phyloP scores from a whole-genome alignment of 2,329 filamentous ascomycete species.

The Colletotrichum australisinense region DNA sequence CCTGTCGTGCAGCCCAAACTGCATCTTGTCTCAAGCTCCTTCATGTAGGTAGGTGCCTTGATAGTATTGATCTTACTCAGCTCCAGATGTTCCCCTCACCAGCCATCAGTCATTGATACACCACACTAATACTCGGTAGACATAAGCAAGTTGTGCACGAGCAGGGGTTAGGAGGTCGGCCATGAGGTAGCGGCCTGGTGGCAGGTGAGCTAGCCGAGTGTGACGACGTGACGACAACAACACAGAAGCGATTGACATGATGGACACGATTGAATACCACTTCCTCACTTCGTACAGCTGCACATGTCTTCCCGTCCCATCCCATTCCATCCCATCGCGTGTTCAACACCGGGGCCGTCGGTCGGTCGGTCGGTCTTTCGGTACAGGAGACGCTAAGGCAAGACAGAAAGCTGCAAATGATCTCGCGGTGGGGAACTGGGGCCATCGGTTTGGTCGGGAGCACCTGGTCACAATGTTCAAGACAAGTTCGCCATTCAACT shows the following conservation, averaged over 20 bases:
- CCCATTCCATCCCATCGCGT: not conserved
- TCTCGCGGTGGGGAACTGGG: not conserved
- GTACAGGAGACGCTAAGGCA: not conserved
- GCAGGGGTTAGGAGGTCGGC: not conserved
- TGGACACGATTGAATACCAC: not conserved
- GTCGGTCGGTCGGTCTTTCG: not conserved
- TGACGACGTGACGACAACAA: conserved; percentile 17
- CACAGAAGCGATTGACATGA: not conserved
- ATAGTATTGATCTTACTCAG: not conserved
- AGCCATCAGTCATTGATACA: not conserved
- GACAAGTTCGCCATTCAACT: not conserved
- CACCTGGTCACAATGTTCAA: not conserved
- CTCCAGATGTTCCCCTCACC: not conserved
- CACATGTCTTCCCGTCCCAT: not conserved
- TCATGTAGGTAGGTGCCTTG: not conserved
- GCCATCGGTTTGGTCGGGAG: conserved; percentile 18
- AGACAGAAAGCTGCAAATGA: not conserved
- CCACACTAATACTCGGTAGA: not conserved
- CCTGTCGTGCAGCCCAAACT: not conserved
- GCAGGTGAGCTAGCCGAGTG: conserved; percentile 3
- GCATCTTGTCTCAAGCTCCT: not conserved
- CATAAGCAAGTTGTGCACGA: conserved; percentile 4
- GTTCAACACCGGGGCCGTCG: conserved; percentile 1
- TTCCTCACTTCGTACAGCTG: not conserved
- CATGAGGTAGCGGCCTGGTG: not conserved